Base-by-base conservation (phyloP, 192 early-diverging fungal genomes). In the Nowakowskiella sp. region DNA sequence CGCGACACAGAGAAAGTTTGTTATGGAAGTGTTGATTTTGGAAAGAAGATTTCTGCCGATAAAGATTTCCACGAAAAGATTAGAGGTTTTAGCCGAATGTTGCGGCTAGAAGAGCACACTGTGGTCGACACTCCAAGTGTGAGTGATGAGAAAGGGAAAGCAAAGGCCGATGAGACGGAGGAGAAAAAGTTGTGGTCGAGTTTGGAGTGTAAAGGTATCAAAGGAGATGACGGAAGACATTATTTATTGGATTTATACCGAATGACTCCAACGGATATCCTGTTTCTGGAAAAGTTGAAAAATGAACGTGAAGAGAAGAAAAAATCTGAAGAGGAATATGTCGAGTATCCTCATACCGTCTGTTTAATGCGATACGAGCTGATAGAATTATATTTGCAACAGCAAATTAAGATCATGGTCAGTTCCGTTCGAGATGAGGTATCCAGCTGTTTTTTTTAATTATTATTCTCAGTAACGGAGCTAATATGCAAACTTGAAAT, bases 181-280 rank as follows among this genome's bases (percentile, higher is more conserved):
- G 95, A 98, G 43, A 84, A 85, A 46, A 98, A 97, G 74, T 62
- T 65, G 36, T 9, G 29, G 28, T 56, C 32, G 4, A 47, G 8
- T 57, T 57, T 25, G 43, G 26, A 8, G 32, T 6, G 5, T 7
- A 55, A 53, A 66, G 92, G 93, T 8, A 77, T 98, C 42, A 60
- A 86, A 19, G 91, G 93, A 34, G 81, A 81, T n/a, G 95, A 98
- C 60, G 85, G 85, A 6, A 85, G 92, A 68, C 76, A 84, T 30
- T 98, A 98, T 65, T 56, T 98, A 25, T 64, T 98, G 60, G 95
- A 98, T 68, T 72, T 97, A 45, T 92, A 87, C 72, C 84, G 95
- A 31, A 63, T 94, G 42, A 86, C 85, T 10, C 93, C 95, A 19
- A 80, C 90, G 36, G 95, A 98, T 67, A 75, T 90, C 45, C 82